These are phyloP conservation scores for Pinus albicaulis DNA, from an alignment of 75 land plant genomes.

Conservation along the genomic window DNA sequence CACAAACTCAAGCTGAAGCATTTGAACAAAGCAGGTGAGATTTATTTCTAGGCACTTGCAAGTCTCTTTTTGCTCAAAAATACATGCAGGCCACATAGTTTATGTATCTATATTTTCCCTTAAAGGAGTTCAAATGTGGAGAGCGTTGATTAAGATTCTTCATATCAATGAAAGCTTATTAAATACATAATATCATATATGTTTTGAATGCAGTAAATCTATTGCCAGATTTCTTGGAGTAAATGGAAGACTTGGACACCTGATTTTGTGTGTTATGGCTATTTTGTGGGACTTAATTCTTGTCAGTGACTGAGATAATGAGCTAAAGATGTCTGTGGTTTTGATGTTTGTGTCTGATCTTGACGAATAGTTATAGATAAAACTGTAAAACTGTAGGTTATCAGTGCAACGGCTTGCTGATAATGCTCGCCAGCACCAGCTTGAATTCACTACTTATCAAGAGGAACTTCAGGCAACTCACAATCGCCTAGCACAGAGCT, in stretches of 20 bases:
- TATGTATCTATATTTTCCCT: too few relatives aligned
- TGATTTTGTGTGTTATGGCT: background rate
- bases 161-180: too few relatives aligned
- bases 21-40: slow-evolving; percentile 68
- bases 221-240: background rate
- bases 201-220: background rate
- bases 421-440: slow-evolving; percentile 56
- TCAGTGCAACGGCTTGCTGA: slow-evolving; percentile 49
- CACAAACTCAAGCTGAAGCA: slow-evolving; percentile 54
- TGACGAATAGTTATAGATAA: background rate
- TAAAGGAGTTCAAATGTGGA: too few relatives aligned
- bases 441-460: slow-evolving; percentile 61
- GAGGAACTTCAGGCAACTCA: slow-evolving; percentile 58
- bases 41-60: background rate
- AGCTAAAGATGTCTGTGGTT: background rate
- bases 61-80: too few relatives aligned
- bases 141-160: too few relatives aligned
- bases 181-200: background rate
- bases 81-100: too few relatives aligned
- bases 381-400: slow-evolving; percentile 29
- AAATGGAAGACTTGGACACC: background rate
- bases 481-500: slow-evolving; percentile 54
- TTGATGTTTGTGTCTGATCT: background rate
- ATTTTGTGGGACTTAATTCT: background rate
- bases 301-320: background rate